Conservation (phyloP, 1,139 yeast species). For the Yamadazyma pseudoaaseri region DNA sequence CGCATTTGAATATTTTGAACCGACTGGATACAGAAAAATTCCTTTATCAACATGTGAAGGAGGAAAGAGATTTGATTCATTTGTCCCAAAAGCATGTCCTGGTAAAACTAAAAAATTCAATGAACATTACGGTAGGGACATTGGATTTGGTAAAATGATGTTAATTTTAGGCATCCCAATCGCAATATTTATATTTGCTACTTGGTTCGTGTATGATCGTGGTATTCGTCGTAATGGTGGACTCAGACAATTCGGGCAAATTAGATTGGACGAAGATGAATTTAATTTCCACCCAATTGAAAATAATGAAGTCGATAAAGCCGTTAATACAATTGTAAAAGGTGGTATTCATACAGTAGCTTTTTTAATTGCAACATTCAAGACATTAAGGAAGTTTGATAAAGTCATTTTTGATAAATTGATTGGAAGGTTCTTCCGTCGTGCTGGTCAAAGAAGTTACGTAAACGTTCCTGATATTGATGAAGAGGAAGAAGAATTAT, state of each 20-base stretch:
- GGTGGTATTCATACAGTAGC: slow-evolving; percentile 59
- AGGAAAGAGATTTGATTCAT: slow-evolving; percentile 56
- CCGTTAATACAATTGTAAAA: slow-evolving; percentile 59
- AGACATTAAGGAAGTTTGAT: slow-evolving; percentile 37
- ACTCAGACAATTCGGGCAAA: slow-evolving; percentile 79
- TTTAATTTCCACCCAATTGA: slow-evolving; percentile 58
- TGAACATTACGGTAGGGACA: slow-evolving; percentile 54
- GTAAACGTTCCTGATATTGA: slow-evolving; percentile 45
- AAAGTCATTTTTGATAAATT: slow-evolving; percentile 33
- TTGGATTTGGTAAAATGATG: slow-evolving; percentile 53
- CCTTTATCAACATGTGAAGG: slow-evolving; percentile 47
- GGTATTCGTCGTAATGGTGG: slow-evolving; percentile 83
- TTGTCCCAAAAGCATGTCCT: slow-evolving; percentile 78
- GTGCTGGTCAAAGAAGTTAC: slow-evolving; percentile 43
- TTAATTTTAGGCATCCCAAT: slow-evolving; percentile 59
- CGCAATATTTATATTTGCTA: slow-evolving; percentile 51
- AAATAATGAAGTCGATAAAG: slow-evolving; percentile 60
- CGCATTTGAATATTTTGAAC: slow-evolving; percentile 53
- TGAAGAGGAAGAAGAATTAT: slow-evolving; percentile 50
- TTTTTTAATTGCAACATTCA: slow-evolving; percentile 39
- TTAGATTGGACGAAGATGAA: slow-evolving; percentile 70
- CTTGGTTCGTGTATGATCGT: slow-evolving; percentile 76
- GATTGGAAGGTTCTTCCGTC: slow-evolving; percentile 34
- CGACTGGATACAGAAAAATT: slow-evolving; percentile 48
- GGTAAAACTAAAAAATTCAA: slow-evolving; percentile 74